Evolutionary conservation across 2,329 filamentous ascomycete species (phyloP).

Genomic region (Fusarium continuum): DNA sequence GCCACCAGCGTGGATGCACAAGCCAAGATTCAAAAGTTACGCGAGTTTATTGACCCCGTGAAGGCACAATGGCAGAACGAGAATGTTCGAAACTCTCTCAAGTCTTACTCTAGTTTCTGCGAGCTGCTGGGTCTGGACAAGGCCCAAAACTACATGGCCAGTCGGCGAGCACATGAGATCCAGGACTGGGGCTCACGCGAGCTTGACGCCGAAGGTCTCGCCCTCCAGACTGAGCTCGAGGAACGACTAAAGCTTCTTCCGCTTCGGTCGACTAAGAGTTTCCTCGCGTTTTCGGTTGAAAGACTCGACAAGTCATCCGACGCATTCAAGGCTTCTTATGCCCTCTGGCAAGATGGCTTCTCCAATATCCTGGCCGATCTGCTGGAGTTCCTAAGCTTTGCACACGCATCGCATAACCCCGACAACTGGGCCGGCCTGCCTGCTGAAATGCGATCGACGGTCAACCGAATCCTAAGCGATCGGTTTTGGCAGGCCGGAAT

Average conservation of each 20-base stretch:
- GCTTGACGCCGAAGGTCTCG: conserved; percentile 81
- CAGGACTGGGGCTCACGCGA: conserved; percentile 83
- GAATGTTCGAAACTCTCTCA: conserved; percentile 73
- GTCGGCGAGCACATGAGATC: conserved; percentile 76
- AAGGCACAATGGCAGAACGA: conserved; percentile 81
- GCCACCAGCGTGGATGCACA: conserved; percentile 76
- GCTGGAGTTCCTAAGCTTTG: conserved; percentile 85
- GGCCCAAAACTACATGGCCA: conserved; percentile 80
- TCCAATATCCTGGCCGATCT: conserved; percentile 85
- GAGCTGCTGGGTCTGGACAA: conserved; percentile 80
- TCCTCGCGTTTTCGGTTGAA: conserved; percentile 92
- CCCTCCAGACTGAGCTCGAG: conserved; percentile 81
- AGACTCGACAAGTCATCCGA: conserved; percentile 79
- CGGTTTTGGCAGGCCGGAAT: conserved; percentile 99
- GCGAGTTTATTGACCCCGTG: conserved; percentile 83
- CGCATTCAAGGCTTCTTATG: conserved; percentile 78
- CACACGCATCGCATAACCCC: conserved; percentile 90
- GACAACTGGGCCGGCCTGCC: conserved; percentile 83
- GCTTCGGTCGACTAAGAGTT: conserved; percentile 86
- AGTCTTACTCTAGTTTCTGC: conserved; percentile 82
- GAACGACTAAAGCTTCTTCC: conserved; percentile 80
- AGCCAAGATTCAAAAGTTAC: conserved; percentile 76
- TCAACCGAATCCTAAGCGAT: conserved; percentile 87
- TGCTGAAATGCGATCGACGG: conserved; percentile 77
- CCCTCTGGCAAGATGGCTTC: conserved; percentile 86